Evolutionary conservation across 2,329 filamentous ascomycete species (phyloP).

Genomic region (Pyricularia pennisetigena): DNA sequence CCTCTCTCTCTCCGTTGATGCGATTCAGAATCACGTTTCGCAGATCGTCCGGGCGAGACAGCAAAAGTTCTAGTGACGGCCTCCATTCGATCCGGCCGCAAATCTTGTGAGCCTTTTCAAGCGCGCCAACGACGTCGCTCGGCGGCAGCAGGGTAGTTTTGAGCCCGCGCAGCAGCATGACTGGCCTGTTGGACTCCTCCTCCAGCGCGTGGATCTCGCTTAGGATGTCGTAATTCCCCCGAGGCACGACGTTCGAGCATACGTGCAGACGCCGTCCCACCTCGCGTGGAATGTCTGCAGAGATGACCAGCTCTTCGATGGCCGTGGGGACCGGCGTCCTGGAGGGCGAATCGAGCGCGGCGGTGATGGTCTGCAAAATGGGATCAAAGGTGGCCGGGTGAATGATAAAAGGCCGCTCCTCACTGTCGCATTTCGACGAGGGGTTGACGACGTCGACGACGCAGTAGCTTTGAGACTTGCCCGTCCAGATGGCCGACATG

Average conservation of each 20-base stretch:
- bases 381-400: constrained; percentile 25
- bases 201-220: neutral
- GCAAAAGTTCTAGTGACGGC: neutral
- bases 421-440: neutral
- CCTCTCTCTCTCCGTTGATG: neutral
- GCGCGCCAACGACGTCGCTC: constrained; percentile 15
- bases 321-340: neutral
- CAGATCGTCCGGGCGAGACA: neutral
- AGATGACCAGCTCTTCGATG: neutral
- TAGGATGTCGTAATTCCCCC: neutral
- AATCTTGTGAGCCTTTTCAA: constrained; percentile 18
- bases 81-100: constrained; percentile 4
- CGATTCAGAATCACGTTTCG: neutral
- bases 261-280: neutral
- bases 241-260: neutral
- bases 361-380: constrained; percentile 13
- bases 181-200: neutral
- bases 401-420: constrained; percentile 12
- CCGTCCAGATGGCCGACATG: neutral
- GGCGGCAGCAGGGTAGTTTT: neutral
- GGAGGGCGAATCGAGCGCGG: neutral
- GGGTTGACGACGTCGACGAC: neutral
- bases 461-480: neutral
- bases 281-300: neutral
- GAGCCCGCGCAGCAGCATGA: neutral